phyloP scores from a whole-genome alignment of 192 early-diverging fungal genomes.

The Linnemannia elongata region DNA sequence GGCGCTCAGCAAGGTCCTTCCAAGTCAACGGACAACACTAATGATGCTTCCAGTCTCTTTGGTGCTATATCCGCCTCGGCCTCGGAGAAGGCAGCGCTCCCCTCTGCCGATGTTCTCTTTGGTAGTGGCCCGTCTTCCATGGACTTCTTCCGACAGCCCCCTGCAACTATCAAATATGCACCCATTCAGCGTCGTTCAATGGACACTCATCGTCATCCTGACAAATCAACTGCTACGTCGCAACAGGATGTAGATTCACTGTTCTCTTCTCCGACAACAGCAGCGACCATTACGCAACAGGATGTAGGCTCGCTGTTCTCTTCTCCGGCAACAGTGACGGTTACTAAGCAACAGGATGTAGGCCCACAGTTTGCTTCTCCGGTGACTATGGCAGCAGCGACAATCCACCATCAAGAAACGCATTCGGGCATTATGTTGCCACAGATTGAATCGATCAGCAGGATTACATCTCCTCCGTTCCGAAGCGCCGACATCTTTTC shows the following conservation, averaged over 20 bases:
- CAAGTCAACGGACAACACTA: not conserved
- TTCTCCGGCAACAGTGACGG: not conserved
- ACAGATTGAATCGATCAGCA: not conserved
- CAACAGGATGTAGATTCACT: not conserved
- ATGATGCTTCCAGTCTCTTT: not conserved
- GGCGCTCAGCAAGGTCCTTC: not conserved
- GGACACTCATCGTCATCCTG: not conserved
- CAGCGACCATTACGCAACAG: not conserved
- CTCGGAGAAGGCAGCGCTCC: not conserved
- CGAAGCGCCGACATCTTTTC: not conserved
- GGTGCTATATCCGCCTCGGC: not conserved
- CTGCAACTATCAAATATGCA: not conserved
- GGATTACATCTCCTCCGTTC: not conserved
- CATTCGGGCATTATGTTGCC: not conserved
- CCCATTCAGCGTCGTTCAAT: not conserved
- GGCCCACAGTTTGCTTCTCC: not conserved
- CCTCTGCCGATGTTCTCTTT: conserved; percentile 43
- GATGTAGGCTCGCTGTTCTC: not conserved
- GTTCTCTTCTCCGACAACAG: not conserved
- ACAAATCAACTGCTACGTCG: not conserved
- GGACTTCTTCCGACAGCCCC: conserved; percentile 9
- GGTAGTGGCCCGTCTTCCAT: conserved; percentile 6
- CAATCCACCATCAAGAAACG: not conserved
- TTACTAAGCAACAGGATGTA: not conserved
- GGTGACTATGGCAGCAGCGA: not conserved